Evolutionary conservation across 2,329 filamentous ascomycete species (phyloP).

Genomic region (Xylariaceae sp.): DNA sequence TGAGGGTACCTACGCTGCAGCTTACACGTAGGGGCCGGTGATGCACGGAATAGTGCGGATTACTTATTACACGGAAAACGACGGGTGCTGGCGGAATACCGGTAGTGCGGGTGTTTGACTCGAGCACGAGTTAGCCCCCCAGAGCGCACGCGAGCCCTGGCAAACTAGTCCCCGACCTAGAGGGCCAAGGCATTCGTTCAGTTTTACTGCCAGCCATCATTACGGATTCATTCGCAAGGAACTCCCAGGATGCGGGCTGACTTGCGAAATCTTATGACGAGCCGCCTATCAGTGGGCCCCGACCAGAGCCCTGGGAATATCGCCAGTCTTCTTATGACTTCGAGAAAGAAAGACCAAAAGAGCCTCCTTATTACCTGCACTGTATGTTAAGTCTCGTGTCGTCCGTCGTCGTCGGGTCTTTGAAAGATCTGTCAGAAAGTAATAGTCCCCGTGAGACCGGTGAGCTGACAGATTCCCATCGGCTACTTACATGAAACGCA

Average conservation of each 20-base stretch:
- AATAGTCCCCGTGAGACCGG: background rate
- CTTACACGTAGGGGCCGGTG: no score
- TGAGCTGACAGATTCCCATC: background rate
- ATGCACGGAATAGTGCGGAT: no score
- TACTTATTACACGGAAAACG: no score
- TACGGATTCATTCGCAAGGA: background rate
- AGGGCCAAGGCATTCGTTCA: no score
- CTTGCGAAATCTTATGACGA: background rate
- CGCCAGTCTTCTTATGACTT: background rate
- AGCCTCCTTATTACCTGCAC: background rate
- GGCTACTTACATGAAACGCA: background rate
- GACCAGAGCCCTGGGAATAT: background rate
- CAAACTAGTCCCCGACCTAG: no score
- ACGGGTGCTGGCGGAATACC: no score
- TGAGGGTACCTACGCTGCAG: no score
- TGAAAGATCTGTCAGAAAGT: background rate
- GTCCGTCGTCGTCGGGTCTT: background rate
- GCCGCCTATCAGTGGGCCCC: background rate
- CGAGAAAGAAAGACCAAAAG: background rate
- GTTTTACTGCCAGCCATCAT: background rate
- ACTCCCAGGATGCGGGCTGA: background rate
- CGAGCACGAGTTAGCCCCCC: background rate
- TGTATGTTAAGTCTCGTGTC: background rate
- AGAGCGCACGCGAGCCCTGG: no score
- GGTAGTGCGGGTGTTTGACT: background rate